Conservation (phyloP, 345 rosid genomes). For the Draba incana region DNA sequence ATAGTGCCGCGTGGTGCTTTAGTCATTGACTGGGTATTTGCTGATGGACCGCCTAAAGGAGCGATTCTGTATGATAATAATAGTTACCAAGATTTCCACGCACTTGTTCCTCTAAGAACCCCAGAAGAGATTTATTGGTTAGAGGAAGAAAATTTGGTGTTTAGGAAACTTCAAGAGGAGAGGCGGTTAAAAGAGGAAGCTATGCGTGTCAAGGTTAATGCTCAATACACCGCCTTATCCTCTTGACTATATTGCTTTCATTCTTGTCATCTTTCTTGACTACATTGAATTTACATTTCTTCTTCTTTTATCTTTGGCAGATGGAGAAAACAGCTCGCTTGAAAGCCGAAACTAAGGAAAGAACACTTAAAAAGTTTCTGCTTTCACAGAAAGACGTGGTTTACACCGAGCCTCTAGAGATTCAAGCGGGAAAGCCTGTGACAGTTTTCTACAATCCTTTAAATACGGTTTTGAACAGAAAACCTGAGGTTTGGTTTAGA, state of each 20-base stretch:
- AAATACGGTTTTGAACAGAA: slow-evolving; percentile 80
- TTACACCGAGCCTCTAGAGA: slow-evolving; percentile 81
- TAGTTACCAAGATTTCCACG: slow-evolving; percentile 71
- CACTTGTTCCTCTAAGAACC: slow-evolving; percentile 54
- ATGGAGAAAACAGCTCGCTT: slow-evolving; percentile 62
- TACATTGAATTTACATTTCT: not conserved
- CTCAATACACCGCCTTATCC: slow-evolving; percentile 3
- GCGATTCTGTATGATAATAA: slow-evolving; percentile 81
- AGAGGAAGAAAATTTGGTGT: slow-evolving; percentile 71
- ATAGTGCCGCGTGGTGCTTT: slow-evolving; percentile 62
- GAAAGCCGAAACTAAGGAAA: slow-evolving; percentile 78
- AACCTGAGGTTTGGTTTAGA: slow-evolving; percentile 89
- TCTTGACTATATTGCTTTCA: slow-evolving; percentile 22
- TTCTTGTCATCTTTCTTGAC: slow-evolving; percentile 11
- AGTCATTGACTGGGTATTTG: slow-evolving; percentile 89
- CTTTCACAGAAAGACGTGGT: slow-evolving; percentile 82
- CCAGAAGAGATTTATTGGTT: slow-evolving; percentile 67
- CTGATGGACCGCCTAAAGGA: slow-evolving; percentile 82
- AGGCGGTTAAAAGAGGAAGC: slow-evolving; percentile 75
- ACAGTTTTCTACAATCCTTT: slow-evolving; percentile 82
- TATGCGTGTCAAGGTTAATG: slow-evolving; percentile 68
- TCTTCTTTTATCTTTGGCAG: slow-evolving; percentile 45
- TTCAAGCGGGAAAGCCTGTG: slow-evolving; percentile 72
- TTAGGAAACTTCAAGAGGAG: slow-evolving; percentile 67
- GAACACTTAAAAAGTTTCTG: slow-evolving; percentile 71